These are phyloP conservation scores for Brettanomyces nanus DNA, from an alignment of 805 yeast genomes.

Conservation along the genomic window DNA sequence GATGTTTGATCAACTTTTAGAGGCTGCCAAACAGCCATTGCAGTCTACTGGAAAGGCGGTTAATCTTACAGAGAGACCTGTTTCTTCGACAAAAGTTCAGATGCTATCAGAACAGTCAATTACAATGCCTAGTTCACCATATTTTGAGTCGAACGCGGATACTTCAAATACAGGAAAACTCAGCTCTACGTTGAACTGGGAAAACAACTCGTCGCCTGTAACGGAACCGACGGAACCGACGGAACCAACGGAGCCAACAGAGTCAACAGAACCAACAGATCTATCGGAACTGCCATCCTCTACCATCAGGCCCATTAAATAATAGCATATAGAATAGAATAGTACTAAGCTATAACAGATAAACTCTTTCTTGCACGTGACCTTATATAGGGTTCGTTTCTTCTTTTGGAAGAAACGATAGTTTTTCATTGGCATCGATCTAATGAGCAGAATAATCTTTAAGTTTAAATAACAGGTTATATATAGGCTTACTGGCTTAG, in stretches of 20 bases:
- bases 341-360: too few species aligned
- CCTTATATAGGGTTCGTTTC: too few species aligned
- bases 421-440: too few species aligned
- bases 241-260: not conserved
- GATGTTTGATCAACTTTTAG: not conserved
- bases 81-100: not conserved
- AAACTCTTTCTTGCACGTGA: too few species aligned
- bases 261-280: too few species aligned
- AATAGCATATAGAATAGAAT: too few species aligned
- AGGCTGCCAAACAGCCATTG: slow-evolving; percentile 3
- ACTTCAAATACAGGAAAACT: slow-evolving; percentile 17
- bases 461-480: too few species aligned
- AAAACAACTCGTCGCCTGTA: slow-evolving; percentile 20
- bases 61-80: not conserved
- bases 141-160: slow-evolving; percentile 15
- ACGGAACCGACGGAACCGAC: slow-evolving; percentile 17
- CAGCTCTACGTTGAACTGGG: slow-evolving; percentile 17
- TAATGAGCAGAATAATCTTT: too few species aligned
- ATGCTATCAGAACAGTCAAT: slow-evolving; percentile 4
- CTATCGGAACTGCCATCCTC: too few species aligned
- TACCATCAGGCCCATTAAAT: too few species aligned
- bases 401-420: too few species aligned
- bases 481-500: too few species aligned
- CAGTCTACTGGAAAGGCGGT: not conserved
- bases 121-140: slow-evolving; percentile 28